Evolutionary conservation across 371 early-diverging fungal species (phyloP), one percentile per base, ranked within the genome.

Genomic region (Parasitella parasitica): DNA sequence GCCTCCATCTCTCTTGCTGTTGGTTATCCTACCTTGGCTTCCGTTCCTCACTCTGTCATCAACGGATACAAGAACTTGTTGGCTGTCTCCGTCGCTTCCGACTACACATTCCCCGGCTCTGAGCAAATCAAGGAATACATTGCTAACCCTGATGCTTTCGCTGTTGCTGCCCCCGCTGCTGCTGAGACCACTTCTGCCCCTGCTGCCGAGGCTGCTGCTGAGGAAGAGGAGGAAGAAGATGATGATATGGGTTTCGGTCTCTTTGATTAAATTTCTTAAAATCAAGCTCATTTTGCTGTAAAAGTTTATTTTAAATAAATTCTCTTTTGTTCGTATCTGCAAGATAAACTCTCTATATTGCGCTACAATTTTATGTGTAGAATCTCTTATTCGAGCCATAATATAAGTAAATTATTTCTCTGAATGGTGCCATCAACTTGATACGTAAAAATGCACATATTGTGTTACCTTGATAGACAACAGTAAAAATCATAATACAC

Each of bases 1-100:
- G 97, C 99, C 64, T 87, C 96, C 75, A 77, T 99, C 77, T 98
- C 99, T 65, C 84, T 99, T 77, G 96, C 92, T 67, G 82, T 92
- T 61, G 91, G 91, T 71, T 93, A 91, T 87, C 94, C 97, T 75
- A 95, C 99, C 59, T 78, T 94, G 66, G 97, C 99, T 58, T 92
- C 99, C 63, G 94, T 98, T 57, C 99, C 99, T 65, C 99, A 98
- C 94, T 78, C 91, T 80, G 77, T 95, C 83, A 85, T 94, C 94
- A 92, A 96, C 89, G 91, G 91, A 70, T 97, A 93, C 95, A 97
- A 96, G 94, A 93, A 95, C 80, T 73, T 97, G 70, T 84, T 97
- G 79, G 89, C 93, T 70, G 84, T 97, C 74, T 92, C 93, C 65
- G 81, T 96, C 63, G 92, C 93, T 76, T 90, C 94, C 76, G 97